Base-by-base conservation (phyloP, 441 rosid species). In the Pelargonium fulgidum region DNA sequence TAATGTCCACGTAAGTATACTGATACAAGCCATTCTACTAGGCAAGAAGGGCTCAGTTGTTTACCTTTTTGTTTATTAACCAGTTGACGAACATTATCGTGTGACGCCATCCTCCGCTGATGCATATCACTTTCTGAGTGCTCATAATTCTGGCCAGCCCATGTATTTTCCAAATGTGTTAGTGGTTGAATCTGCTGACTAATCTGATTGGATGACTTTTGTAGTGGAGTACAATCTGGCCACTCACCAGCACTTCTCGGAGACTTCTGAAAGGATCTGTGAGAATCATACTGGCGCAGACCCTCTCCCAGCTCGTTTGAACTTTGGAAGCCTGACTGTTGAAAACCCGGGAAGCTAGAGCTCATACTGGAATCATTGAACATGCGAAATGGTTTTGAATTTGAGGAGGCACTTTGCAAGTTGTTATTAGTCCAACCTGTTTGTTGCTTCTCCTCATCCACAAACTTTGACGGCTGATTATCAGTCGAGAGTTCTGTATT, bases 301-400 rank as follows among this genome's bases (percentile, higher is more conserved):
- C 77, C 73, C 47, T 81, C 77, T 65, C 80, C 63, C 64, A 72
- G 75, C 62, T 81, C 81, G 69, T 70, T 70, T 14, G 81, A 76
- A 64, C 75, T 74, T 70, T 76, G 79, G 44, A 65, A 41, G 45
- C 75, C 72, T n/a, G 81, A 73, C 52, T 78, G 84, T 82, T 76
- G 82, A 78, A 85, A 77, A 68, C 85, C 85, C 65, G 87, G 82
- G 62, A 85, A 77, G 69, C 81, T 69, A 65, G 86, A 73, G 75
- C 75, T 77, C 70, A 67, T 42, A 8, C 71, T 64, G 10, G 81
- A 73, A 58, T 75, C 73, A 70, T 64, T 71, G 63, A 72, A 70
- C 61, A 62, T 54, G 12, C 54, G 71, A 70, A 78, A 54, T 14
- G 85, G 73, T 73, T 76, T 76, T 17, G 79, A 75, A 68, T 62